phyloP scores from a whole-genome alignment of 106 monocot species.

The Alisma plantagoaquatica region DNA sequence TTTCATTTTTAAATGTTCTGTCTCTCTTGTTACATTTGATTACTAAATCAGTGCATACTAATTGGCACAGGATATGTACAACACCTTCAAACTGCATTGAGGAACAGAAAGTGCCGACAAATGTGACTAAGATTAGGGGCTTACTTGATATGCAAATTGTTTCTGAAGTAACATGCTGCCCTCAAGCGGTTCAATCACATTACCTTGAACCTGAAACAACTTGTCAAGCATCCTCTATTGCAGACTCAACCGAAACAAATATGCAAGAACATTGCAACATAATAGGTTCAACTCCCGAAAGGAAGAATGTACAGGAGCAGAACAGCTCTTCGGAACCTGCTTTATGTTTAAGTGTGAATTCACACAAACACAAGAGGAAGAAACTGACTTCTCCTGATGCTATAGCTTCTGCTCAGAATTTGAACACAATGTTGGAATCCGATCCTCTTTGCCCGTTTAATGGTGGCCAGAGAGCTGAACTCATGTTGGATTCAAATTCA shows the following conservation, averaged over 20 bases:
- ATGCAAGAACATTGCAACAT: slow-evolving; percentile 13
- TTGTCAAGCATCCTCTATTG: slow-evolving; percentile 13
- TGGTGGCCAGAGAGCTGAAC: not conserved
- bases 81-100: slow-evolving; percentile 11
- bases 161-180: slow-evolving; percentile 1
- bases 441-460: slow-evolving; percentile 8
- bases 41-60: too few relatives aligned
- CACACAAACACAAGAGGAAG: slow-evolving; percentile 54
- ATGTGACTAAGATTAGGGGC: slow-evolving; percentile 1
- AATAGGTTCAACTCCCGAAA: slow-evolving; percentile 35
- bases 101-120: slow-evolving; percentile 1
- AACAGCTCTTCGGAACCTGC: slow-evolving; percentile 25
- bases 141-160: not conserved
- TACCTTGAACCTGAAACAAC: slow-evolving; percentile 6
- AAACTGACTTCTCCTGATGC: slow-evolving; percentile 20
- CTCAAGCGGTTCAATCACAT: slow-evolving; percentile 1
- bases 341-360: slow-evolving; percentile 57
- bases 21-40: too few relatives aligned
- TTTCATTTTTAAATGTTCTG: too few relatives aligned
- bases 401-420: slow-evolving; percentile 13
- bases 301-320: not conserved
- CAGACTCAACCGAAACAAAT: slow-evolving; percentile 26
- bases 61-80: too few relatives aligned
- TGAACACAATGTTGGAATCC: slow-evolving; percentile 12
- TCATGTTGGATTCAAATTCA: not conserved